These are phyloP conservation scores for Melastoma candidum DNA, from an alignment of 441 rosid genomes.

Conservation along the genomic window DNA sequence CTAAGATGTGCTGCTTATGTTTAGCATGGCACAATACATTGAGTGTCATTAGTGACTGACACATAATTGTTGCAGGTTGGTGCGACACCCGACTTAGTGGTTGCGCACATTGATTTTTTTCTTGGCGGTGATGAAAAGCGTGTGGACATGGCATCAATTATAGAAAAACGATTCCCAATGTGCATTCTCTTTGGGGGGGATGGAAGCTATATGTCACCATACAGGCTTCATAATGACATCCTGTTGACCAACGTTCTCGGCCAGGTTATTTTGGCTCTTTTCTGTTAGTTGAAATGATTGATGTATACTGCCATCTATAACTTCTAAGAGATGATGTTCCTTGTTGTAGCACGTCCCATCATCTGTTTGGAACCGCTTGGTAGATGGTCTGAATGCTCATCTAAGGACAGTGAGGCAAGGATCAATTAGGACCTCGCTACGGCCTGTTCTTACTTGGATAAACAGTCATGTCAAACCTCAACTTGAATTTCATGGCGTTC, in stretches of 20 bases:
- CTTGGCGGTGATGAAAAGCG: constrained; percentile 99
- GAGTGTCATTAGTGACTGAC: constrained; percentile 5
- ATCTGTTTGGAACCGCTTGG: constrained; percentile 90
- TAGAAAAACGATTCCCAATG: constrained; percentile 94
- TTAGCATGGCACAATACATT: not conserved
- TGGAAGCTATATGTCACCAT: constrained; percentile 98
- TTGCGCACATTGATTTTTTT: constrained; percentile 87
- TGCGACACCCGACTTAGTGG: constrained; percentile 94
- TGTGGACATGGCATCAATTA: constrained; percentile 80
- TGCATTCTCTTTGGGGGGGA: constrained; percentile 94
- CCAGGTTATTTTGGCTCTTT: constrained; percentile 48
- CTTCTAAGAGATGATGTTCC: not conserved
- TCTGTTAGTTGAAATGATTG: not conserved
- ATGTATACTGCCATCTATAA: not conserved
- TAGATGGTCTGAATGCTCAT: constrained; percentile 93
- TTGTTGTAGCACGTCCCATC: constrained; percentile 68
- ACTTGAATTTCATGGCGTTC: constrained; percentile 85
- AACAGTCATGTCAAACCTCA: constrained; percentile 87
- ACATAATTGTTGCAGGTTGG: constrained; percentile 57
- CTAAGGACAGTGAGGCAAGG: constrained; percentile 91
- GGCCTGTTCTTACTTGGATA: constrained; percentile 83
- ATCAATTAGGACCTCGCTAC: constrained; percentile 71
- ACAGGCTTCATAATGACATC: constrained; percentile 69
- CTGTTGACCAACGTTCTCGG: constrained; percentile 84
- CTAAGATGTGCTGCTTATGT: too few relatives aligned